phyloP scores from a whole-genome alignment of 1,284 basidiomycete genomes.

The Cutaneotrichosporon mucoides region DNA sequence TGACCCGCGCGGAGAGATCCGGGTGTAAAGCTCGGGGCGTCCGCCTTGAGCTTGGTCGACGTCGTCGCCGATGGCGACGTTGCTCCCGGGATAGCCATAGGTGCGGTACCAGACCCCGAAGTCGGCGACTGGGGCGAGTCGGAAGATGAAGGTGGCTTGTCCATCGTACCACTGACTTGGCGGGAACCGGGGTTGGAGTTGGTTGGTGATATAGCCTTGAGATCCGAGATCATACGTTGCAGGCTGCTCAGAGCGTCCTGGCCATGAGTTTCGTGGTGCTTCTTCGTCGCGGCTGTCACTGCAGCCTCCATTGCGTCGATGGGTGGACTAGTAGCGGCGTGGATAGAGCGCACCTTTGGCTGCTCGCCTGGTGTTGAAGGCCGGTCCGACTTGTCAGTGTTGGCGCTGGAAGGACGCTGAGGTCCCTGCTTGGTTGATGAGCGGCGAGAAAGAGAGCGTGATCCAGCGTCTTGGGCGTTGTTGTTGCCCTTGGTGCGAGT shows the following conservation, averaged over 20 bases:
- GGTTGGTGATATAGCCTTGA: slow-evolving; percentile 36
- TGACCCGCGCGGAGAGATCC: slow-evolving; percentile 15
- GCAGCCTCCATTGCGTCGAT: slow-evolving; percentile 43
- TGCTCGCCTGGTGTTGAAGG: slow-evolving; percentile 10
- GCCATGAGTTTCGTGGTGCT: slow-evolving; percentile 28
- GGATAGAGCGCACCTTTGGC: slow-evolving; percentile 24
- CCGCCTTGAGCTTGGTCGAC: slow-evolving; percentile 44
- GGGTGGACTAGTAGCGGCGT: slow-evolving; percentile 30
- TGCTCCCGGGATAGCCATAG: slow-evolving; percentile 15
- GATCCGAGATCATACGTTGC: slow-evolving; percentile 47
- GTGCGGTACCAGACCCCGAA: slow-evolving; percentile 1
- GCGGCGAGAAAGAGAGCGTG: slow-evolving; percentile 10
- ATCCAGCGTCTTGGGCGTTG: slow-evolving; percentile 1
- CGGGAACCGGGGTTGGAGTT: slow-evolving; percentile 20
- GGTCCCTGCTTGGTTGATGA: slow-evolving; percentile 11
- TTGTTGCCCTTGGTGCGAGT: slow-evolving; percentile 17
- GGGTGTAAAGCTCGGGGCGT: slow-evolving; percentile 47
- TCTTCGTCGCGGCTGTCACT: slow-evolving; percentile 35
- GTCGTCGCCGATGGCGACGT: slow-evolving; percentile 3
- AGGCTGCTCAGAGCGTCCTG: slow-evolving; percentile 39
- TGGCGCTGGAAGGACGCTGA: slow-evolving; percentile 13
- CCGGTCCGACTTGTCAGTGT: slow-evolving; percentile 14
- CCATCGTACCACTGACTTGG: slow-evolving; percentile 21
- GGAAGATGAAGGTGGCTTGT: not conserved
- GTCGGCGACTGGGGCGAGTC: not conserved